Conservation (phyloP, 2,329 filamentous ascomycete species). For the Paracoccidioides lutzii region DNA sequence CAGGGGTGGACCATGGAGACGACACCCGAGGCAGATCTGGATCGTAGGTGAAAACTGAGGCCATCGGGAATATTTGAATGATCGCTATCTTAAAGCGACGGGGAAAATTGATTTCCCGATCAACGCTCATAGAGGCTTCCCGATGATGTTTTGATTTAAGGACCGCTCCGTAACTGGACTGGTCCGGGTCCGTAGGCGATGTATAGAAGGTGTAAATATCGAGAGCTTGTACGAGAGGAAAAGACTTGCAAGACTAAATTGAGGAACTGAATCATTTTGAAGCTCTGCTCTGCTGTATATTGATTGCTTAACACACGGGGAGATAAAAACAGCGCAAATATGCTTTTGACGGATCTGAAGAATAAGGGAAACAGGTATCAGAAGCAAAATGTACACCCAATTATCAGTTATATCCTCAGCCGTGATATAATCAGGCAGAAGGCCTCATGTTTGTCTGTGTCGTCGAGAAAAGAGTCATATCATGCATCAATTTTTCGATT, state of each 20-base stretch:
- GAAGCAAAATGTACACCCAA: background rate
- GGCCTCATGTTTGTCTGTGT: background rate
- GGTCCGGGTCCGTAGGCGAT: background rate
- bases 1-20: slow-evolving; percentile 70
- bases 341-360: background rate
- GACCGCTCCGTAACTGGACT: background rate
- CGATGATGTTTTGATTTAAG: background rate
- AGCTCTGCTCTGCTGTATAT: background rate
- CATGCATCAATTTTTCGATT: background rate
- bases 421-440: background rate
- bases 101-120: background rate
- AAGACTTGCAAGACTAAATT: slow-evolving; percentile 6
- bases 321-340: background rate
- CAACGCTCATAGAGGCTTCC: no score
- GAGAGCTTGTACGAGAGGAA: slow-evolving; percentile 8
- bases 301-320: background rate
- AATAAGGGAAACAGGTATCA: background rate
- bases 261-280: slow-evolving; percentile 15
- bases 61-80: slow-evolving; percentile 42
- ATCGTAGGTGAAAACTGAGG: slow-evolving; percentile 92
- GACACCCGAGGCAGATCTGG: slow-evolving; percentile 75
- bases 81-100: background rate
- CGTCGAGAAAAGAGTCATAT: background rate
- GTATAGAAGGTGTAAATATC: slow-evolving; percentile 3
- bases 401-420: background rate